phyloP scores from a whole-genome alignment of 352 stramenopile species.

The Blastocystis sp. region DNA sequence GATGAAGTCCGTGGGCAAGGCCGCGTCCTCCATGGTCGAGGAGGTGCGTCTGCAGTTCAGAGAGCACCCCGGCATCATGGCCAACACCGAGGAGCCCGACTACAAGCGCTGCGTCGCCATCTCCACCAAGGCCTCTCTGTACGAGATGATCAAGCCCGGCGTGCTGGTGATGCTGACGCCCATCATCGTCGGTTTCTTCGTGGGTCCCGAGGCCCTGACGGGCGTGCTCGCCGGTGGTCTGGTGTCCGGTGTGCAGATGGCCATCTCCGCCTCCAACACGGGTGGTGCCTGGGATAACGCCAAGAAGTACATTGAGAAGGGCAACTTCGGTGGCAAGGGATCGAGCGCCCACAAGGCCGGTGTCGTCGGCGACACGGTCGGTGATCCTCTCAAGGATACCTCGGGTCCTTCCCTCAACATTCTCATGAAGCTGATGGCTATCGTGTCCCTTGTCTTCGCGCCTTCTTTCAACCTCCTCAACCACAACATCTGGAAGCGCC shows the following conservation, averaged over 20 bases:
- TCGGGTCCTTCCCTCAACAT: conserved; percentile 98
- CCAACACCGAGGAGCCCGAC: conserved; percentile 75
- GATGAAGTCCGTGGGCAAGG: conserved; percentile 97
- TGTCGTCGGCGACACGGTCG: conserved; percentile 94
- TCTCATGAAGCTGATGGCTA: conserved; percentile 99
- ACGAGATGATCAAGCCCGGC: conserved; percentile 97
- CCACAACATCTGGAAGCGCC: background rate
- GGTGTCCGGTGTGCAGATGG: conserved; percentile 92
- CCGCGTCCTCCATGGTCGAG: conserved; percentile 97
- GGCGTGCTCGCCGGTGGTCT: conserved; percentile 91
- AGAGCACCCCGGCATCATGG: conserved; percentile 84
- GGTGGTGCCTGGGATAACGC: conserved; percentile 98
- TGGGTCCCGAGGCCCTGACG: conserved; percentile 92
- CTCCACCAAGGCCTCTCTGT: conserved; percentile 93
- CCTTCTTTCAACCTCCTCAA: conserved; percentile 85
- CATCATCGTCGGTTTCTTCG: conserved; percentile 93
- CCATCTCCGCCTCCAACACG: conserved; percentile 98
- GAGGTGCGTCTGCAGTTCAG: conserved; percentile 98
- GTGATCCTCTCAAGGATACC: conserved; percentile 98
- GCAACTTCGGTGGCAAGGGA: conserved; percentile 83
- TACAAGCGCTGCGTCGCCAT: conserved; percentile 96
- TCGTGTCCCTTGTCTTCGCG: conserved; percentile 96
- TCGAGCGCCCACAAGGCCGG: conserved; percentile 95
- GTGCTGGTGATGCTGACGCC: conserved; percentile 95
- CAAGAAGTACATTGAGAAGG: conserved; percentile 99